Evolutionary conservation across 2,329 filamentous ascomycete species (phyloP).

Genomic region (Pseudogymnoascus sp.): DNA sequence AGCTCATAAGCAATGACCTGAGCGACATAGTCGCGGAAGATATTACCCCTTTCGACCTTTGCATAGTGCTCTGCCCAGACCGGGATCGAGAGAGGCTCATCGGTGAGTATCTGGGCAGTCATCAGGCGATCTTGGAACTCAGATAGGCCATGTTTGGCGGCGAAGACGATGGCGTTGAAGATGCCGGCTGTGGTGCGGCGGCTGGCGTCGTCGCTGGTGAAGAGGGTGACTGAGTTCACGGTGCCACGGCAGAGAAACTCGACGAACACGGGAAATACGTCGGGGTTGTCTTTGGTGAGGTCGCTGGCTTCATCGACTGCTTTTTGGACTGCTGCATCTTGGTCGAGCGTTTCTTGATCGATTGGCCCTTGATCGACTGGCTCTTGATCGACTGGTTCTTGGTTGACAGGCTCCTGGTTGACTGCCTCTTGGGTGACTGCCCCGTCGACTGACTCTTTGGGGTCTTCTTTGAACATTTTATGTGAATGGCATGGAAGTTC

Average conservation of each 20-base stretch:
- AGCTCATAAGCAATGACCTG: neutral
- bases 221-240: neutral
- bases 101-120: neutral
- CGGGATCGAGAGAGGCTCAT: neutral
- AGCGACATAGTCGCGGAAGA: neutral
- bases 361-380: neutral
- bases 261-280: neutral
- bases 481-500: neutral
- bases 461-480: neutral
- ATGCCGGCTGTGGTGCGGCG: neutral
- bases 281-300: neutral
- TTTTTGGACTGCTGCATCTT: neutral
- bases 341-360: neutral
- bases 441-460: neutral
- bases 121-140: neutral
- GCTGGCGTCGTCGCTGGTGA: neutral
- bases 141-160: neutral
- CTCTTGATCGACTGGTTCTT: neutral
- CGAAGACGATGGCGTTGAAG: constrained; percentile 1
- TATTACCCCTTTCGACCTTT: neutral
- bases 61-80: neutral
- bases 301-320: neutral
- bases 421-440: neutral
- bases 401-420: neutral
- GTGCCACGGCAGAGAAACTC: neutral